Conservation (phyloP, 2,329 filamentous ascomycete genomes). For the Diaporthe sp. region DNA sequence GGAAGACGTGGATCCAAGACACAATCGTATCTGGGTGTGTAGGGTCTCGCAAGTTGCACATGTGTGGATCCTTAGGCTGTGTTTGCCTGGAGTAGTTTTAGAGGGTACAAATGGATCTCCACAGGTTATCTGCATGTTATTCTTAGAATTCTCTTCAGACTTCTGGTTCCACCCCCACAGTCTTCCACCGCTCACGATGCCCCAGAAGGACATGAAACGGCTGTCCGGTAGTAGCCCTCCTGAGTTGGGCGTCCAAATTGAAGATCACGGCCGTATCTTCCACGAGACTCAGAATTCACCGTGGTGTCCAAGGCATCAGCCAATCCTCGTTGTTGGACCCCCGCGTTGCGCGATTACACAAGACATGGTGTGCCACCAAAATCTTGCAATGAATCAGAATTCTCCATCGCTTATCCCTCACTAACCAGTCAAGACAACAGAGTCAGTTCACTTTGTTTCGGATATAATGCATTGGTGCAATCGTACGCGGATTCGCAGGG, state of each 20-base stretch:
- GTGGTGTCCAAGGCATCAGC: neutral
- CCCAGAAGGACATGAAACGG: neutral
- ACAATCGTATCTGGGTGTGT: neutral
- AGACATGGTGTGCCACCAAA: neutral
- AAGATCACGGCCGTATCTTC: neutral
- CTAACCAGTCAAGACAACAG: neutral
- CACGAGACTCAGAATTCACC: neutral
- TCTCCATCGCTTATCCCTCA: neutral
- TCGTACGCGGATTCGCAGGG: neutral
- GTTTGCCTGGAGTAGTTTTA: neutral
- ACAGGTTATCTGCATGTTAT: neutral
- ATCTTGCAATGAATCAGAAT: neutral
- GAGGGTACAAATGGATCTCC: neutral
- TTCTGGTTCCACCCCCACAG: neutral
- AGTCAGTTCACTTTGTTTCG: neutral
- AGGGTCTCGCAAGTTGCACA: too few species aligned
- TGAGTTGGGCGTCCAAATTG: neutral
- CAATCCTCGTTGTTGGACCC: neutral
- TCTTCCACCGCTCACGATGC: neutral
- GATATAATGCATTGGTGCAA: neutral
- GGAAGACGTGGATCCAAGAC: neutral
- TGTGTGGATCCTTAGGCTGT: neutral
- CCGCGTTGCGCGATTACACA: neutral
- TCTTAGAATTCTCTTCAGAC: neutral
- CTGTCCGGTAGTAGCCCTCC: neutral